These are phyloP conservation scores for Bruguiera parviflora DNA, from an alignment of 345 rosid genomes.

Conservation along the genomic window DNA sequence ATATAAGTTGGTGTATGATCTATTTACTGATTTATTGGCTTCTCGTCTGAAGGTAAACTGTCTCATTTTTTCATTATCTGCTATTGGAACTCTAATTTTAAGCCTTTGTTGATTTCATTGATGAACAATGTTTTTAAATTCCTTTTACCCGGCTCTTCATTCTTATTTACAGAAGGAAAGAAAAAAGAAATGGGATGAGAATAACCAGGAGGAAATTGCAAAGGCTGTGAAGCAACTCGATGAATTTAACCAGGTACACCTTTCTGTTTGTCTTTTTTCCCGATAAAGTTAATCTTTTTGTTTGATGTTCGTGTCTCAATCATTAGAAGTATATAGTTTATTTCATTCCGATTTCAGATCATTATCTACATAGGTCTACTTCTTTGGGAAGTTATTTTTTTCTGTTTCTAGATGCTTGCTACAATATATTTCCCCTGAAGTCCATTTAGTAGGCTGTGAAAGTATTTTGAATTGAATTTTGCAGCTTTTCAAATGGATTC, in stretches of 20 bases:
- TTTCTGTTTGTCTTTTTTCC: background rate
- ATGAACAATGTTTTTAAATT: background rate
- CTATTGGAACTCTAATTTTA: background rate
- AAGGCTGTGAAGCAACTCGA: slow-evolving; percentile 70
- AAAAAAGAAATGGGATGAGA: slow-evolving; percentile 84
- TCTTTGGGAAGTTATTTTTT: background rate
- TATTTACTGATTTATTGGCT: slow-evolving; percentile 61
- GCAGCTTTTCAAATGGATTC: slow-evolving; percentile 9
- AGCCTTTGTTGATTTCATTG: background rate
- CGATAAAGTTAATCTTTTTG: too few relatives aligned
- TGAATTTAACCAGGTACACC: slow-evolving; percentile 69
- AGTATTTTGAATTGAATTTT: slow-evolving; percentile 6
- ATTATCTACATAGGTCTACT: background rate
- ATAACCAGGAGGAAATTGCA: slow-evolving; percentile 81
- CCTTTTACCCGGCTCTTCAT: background rate
- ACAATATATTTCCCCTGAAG: background rate
- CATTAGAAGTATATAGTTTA: background rate
- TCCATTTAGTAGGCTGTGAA: background rate
- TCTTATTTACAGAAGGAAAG: slow-evolving; percentile 65
- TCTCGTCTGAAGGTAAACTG: slow-evolving; percentile 76
- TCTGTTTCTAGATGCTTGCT: background rate
- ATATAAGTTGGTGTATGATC: slow-evolving; percentile 72
- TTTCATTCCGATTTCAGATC: background rate
- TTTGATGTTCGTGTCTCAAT: background rate
- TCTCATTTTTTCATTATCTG: background rate